A percentile compares a stretch with the other conserved stretches of the same genome.
phyloP scores from a whole-genome alignment of 805 yeast genomes.

The Zygotorulaspora chibaensis region DNA sequence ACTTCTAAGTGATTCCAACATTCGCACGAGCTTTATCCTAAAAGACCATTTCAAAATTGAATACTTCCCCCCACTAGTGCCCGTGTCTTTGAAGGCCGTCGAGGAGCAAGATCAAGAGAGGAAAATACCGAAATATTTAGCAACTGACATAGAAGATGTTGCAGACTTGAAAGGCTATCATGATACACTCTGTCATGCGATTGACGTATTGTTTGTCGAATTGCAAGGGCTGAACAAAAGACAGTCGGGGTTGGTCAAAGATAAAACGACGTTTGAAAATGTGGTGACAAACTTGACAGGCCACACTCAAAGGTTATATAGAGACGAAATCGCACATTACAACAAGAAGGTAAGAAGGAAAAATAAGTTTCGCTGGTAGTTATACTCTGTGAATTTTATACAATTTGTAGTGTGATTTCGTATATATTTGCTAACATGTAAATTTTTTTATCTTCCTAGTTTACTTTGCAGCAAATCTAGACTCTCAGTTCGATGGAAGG shows the following conservation, averaged over 20 bases:
- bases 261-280: constrained; percentile 73
- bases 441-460: constrained; percentile 2
- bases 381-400: background rate
- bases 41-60: constrained; percentile 20
- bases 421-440: constrained; percentile 7
- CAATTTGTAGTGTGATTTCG: constrained; percentile 2
- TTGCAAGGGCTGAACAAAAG: constrained; percentile 38
- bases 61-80: constrained; percentile 20
- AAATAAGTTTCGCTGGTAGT: constrained; percentile 18
- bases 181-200: constrained; percentile 27
- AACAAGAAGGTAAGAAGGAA: constrained; percentile 29
- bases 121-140: constrained; percentile 19
- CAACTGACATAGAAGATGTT: constrained; percentile 8
- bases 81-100: constrained; percentile 14
- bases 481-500: constrained; percentile 51
- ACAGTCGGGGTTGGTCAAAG: constrained; percentile 48
- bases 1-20: constrained; percentile 5
- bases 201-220: constrained; percentile 26
- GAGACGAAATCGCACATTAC: constrained; percentile 42
- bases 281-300: constrained; percentile 90
- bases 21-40: constrained; percentile 11
- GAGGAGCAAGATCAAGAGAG: constrained; percentile 15
- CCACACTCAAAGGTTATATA: constrained; percentile 74
- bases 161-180: constrained; percentile 21
- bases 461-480: constrained; percentile 8